These are phyloP conservation scores for Picochlorum costavermella DNA, from an alignment of 139 green algal species.

Conservation along the genomic window DNA sequence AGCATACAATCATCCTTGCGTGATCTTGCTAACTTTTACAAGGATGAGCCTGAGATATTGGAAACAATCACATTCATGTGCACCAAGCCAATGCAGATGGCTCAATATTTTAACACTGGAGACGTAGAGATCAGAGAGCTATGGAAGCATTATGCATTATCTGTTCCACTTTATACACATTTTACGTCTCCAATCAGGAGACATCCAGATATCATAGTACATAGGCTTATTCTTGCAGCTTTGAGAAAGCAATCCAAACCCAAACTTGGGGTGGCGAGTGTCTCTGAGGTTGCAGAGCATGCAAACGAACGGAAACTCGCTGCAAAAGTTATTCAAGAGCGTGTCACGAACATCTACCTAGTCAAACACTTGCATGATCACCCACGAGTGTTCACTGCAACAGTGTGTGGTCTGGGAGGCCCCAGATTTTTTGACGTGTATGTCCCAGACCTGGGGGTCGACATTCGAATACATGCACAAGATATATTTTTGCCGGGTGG, in stretches of 20 bases:
- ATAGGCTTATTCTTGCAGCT: constrained; percentile 66
- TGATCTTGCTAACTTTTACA: constrained; percentile 13
- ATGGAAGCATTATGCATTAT: constrained; percentile 19
- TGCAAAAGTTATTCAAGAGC: constrained; percentile 53
- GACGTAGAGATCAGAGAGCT: constrained; percentile 17
- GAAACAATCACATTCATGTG: constrained; percentile 60
- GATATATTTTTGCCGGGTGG: constrained; percentile 16
- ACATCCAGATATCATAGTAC: constrained; percentile 88
- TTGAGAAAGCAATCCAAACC: constrained; percentile 29
- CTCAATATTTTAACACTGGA: constrained; percentile 83
- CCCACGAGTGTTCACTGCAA: constrained; percentile 28
- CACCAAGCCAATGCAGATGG: constrained; percentile 88
- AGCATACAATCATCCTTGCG: constrained; percentile 40
- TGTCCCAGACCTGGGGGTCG: constrained; percentile 59
- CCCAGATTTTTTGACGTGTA: constrained; percentile 69
- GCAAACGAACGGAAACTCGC: constrained; percentile 75
- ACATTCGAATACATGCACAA: constrained; percentile 40
- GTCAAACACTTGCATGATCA: constrained; percentile 53
- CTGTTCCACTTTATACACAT: constrained; percentile 61
- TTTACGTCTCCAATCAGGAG: constrained; percentile 75
- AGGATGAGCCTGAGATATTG: constrained; percentile 3
- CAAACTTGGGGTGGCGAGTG: background rate
- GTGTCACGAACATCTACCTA: constrained; percentile 62
- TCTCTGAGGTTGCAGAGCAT: constrained; percentile 44
- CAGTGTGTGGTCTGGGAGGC: constrained; percentile 56